A percentile compares a stretch with the other conserved stretches of the same genome.
Conservation (phyloP, 345 rosid genomes). For the Pseudoturritis turrita region DNA sequence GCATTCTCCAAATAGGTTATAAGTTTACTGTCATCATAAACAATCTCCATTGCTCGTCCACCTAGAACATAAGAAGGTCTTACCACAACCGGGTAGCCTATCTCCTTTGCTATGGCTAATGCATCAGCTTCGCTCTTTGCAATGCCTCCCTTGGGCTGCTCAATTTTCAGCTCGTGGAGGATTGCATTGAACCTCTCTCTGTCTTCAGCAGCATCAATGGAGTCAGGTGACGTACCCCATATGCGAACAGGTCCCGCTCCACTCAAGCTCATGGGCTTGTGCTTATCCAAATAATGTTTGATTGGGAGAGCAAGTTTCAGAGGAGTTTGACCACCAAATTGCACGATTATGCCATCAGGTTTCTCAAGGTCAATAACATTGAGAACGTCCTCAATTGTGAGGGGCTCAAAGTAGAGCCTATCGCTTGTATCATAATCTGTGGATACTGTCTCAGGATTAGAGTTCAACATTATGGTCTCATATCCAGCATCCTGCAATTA, state of each 20-base stretch:
- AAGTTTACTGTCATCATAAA: conserved; percentile 73
- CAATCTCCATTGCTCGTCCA: conserved; percentile 97
- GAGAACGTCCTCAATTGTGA: conserved; percentile 86
- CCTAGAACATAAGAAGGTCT: conserved; percentile 96
- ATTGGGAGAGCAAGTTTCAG: conserved; percentile 85
- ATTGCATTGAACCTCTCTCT: conserved; percentile 89
- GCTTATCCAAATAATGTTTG: conserved; percentile 72
- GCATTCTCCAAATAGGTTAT: conserved; percentile 79
- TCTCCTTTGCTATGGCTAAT: conserved; percentile 67
- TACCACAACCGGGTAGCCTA: conserved; percentile 93
- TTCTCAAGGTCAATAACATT: conserved; percentile 82
- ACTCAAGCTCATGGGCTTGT: conserved; percentile 58
- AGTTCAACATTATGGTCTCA: conserved; percentile 98
- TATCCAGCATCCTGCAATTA: conserved; percentile 79
- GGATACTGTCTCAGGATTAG: conserved; percentile 96
- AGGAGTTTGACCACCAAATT: conserved; percentile 98
- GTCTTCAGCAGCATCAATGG: conserved; percentile 96
- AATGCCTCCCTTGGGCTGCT: conserved; percentile 97
- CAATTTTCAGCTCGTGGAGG: conserved; percentile 67
- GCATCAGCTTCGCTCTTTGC: conserved; percentile 92
- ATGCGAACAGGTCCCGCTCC: conserved; percentile 71
- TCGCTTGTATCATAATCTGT: conserved; percentile 97
- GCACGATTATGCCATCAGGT: conserved; percentile 95
- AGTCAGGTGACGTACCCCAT: conserved; percentile 97
- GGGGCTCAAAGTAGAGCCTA: conserved; percentile 92